phyloP scores from a whole-genome alignment of 129 eudicot species.

The Dittrichia graveolens region DNA sequence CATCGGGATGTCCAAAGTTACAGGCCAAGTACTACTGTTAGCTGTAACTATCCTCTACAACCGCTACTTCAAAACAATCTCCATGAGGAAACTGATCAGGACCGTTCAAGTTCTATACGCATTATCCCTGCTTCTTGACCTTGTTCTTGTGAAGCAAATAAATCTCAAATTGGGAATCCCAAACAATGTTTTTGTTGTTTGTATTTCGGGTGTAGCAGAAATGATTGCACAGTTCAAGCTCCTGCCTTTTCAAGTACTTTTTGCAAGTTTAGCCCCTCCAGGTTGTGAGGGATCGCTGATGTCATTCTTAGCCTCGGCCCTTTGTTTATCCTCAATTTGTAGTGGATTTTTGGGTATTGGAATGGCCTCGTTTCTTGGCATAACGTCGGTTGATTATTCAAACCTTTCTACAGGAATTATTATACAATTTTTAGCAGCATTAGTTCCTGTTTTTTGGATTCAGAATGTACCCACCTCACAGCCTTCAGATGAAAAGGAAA shows the following conservation, averaged over 20 bases:
- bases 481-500: constrained; percentile 44
- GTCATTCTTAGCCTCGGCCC: constrained; percentile 79
- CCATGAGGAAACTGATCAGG: constrained; percentile 62
- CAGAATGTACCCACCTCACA: constrained; percentile 43
- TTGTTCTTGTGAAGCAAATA: constrained; percentile 67
- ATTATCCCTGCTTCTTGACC: constrained; percentile 70
- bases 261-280: constrained; percentile 77
- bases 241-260: constrained; percentile 79
- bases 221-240: constrained; percentile 75
- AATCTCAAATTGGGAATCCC: constrained; percentile 70
- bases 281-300: constrained; percentile 94
- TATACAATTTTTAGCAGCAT: constrained; percentile 77
- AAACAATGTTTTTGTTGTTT: constrained; percentile 58
- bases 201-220: constrained; percentile 88
- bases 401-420: constrained; percentile 65
- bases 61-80: constrained; percentile 55
- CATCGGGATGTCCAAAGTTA: constrained; percentile 82
- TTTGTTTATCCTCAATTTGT: constrained; percentile 81
- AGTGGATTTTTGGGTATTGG: constrained; percentile 90
- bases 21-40: constrained; percentile 70
- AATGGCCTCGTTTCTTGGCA: constrained; percentile 83
- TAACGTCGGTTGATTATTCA: constrained; percentile 67
- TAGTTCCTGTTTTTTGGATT: constrained; percentile 75
- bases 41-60: constrained; percentile 58
- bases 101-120: constrained; percentile 64